Evolutionary conservation across 805 yeast genomes (phyloP), one percentile per base, ranked within the genome.

Genomic region (Nakazawaea wickerhamii): DNA sequence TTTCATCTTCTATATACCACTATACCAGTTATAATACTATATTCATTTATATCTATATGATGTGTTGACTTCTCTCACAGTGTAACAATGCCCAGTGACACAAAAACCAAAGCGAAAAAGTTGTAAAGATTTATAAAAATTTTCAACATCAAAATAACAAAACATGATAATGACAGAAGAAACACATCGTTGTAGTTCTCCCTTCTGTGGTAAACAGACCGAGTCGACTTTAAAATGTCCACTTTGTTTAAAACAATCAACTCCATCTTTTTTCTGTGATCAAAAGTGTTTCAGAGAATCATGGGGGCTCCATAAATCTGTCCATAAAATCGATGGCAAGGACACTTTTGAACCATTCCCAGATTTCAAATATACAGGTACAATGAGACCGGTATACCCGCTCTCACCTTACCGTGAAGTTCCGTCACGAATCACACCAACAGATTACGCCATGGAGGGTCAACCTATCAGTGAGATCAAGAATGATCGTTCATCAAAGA

Each of bases 261-360:
- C 76, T 38, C 67, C 71, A 31, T 67, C 76, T 38, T 72, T 72
- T 15, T 93, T 91, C 63, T 93, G 99, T 66, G 74, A 80, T 55
- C 95, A 90, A 50, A 64, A 65, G 1, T 91, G 99, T 62, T 91
- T 87, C 67, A 78, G 84, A 57, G 65, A 82, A 36, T 67, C 77
- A 34, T 85, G 88, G 79, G 63, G 73, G 13, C 60, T 70, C 13
- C 99, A 91, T 60, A 90, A 89, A 65, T 73, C 79, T 22, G 67
- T 80, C 41, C 97, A 90, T 59, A 70, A 70, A 22, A 76, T 75
- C 48, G 79, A 74, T 38, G 80, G 79, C 11, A 74, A 67, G 7
- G 68, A 64, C n/a, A 50, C 76, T 2, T 89, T 84, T 58, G 82
- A 93, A 52, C 99, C 99, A 36, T 93, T 86, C 65, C 95, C 96